Base-by-base conservation (phyloP, 139 green algal genomes). In the Chlamydomonas urium region DNA sequence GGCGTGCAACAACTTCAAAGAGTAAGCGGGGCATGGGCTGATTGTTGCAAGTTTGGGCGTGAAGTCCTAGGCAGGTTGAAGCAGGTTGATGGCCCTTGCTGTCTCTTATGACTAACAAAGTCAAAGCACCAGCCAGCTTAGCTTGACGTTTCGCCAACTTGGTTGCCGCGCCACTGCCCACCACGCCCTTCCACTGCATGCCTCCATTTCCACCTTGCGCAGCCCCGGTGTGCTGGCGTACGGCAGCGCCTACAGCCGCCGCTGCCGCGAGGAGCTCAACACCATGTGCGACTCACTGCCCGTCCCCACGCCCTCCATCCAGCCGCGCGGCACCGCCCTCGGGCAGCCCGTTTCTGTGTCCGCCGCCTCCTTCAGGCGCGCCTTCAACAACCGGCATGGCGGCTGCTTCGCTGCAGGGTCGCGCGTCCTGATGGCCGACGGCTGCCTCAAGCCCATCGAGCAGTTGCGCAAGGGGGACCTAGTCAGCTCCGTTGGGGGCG, bases 1-100 rank as follows among this genome's bases (percentile, higher is more conserved):
- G 32, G 31, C 59, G 5, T 67, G 59, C 59, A 67, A 67, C 59
- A 67, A 67, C 59, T 67, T 67, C 31, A 67, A 67, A 24, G 59
- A 67, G 59, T 67, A n/a, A 67, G 59, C 23, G 42, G n/a, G n/a
- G n/a, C n/a, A n/a, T n/a, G n/a, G n/a, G n/a, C n/a, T n/a, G n/a
- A n/a, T n/a, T n/a, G n/a, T n/a, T n/a, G n/a, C n/a, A n/a, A n/a
- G n/a, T n/a, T n/a, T n/a, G n/a, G n/a, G n/a, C n/a, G n/a, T n/a
- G n/a, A n/a, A n/a, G n/a, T n/a, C n/a, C n/a, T n/a, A n/a, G n/a
- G n/a, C n/a, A n/a, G n/a, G n/a, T n/a, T n/a, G n/a, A n/a, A n/a
- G n/a, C n/a, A n/a, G n/a, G n/a, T n/a, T n/a, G n/a, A n/a, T n/a
- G n/a, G n/a, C n/a, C n/a, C n/a, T n/a, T n/a, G n/a, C n/a, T n/a